Evolutionary conservation across 495 filamentous ascomycete genomes (phyloP).

Genomic region (Friedmanniomyces endolithicus): DNA sequence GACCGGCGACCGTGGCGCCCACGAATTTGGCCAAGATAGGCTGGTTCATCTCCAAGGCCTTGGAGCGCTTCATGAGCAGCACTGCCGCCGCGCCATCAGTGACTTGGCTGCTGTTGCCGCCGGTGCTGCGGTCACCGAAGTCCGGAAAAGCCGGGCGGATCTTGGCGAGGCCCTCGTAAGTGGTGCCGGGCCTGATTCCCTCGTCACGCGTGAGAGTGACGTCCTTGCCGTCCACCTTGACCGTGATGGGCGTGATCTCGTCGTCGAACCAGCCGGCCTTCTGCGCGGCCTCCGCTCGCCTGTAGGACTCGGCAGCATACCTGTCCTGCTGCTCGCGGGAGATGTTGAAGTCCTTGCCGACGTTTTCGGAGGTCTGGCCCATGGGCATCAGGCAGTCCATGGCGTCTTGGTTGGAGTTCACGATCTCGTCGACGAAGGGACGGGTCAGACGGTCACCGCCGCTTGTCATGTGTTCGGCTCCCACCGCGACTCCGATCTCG

Average conservation of each 20-base stretch:
- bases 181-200: conserved; percentile 80
- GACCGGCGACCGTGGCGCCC: conserved; percentile 77
- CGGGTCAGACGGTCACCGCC: conserved; percentile 52
- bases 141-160: conserved; percentile 83
- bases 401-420: conserved; percentile 57
- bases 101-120: conserved; percentile 92
- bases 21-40: conserved; percentile 92
- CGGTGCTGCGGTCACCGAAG: conserved; percentile 77
- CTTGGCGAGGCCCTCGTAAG: conserved; percentile 66
- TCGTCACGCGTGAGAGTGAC: conserved; percentile 77
- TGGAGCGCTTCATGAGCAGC: conserved; percentile 86
- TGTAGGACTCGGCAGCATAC: conserved; percentile 76
- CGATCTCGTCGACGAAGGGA: conserved; percentile 67
- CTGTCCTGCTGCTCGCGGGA: conserved; percentile 66
- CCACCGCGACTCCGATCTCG: conserved; percentile 74
- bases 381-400: conserved; percentile 84
- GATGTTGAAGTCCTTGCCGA: conserved; percentile 82
- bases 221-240: conserved; percentile 56
- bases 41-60: conserved; percentile 74
- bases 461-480: conserved; percentile 76
- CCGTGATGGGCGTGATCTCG: conserved; percentile 81
- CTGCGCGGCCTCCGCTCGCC: conserved; percentile 77
- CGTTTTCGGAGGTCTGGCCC: conserved; percentile 96
- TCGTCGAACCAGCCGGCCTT: conserved; percentile 90
- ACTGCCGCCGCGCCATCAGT: conserved; percentile 90